A percentile compares a stretch with the other conserved stretches of the same genome.
Conservation (phyloP, 371 early-diverging fungal species). For the Saksenaea oblongispora region DNA sequence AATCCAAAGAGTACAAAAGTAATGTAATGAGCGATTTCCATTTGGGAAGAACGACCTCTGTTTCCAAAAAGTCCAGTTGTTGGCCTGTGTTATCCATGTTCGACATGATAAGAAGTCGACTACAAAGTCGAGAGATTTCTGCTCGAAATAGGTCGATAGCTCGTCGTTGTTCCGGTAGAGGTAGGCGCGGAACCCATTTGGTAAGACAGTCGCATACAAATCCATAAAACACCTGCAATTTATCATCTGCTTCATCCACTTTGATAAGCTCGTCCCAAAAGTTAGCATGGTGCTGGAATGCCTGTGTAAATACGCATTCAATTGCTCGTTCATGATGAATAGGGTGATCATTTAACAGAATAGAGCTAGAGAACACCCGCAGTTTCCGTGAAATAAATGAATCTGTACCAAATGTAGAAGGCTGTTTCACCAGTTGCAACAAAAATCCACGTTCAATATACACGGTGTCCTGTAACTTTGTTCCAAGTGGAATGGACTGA, state of each 20-base stretch:
- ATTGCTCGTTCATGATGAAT: not conserved
- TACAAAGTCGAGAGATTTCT: not conserved
- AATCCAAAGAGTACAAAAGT: not conserved
- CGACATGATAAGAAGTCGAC: not conserved
- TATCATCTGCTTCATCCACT: not conserved
- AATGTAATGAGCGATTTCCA: not conserved
- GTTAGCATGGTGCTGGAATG: not conserved
- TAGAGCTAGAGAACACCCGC: not conserved
- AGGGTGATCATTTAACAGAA: not conserved
- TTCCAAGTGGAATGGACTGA: not conserved
- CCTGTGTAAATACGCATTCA: not conserved
- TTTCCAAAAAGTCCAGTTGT: not conserved
- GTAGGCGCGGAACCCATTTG: not conserved
- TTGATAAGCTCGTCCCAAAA: not conserved
- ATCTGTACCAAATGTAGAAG: not conserved
- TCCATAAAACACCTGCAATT: not conserved
- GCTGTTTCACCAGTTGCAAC: not conserved
- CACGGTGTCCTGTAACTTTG: not conserved
- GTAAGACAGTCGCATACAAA: not conserved
- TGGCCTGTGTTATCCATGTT: not conserved
- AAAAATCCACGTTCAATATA: not conserved
- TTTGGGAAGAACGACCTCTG: not conserved
- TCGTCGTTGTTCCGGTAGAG: not conserved
- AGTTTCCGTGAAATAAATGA: not conserved
- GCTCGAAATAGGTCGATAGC: not conserved